These are phyloP conservation scores for Fraxinus pennsylvanica DNA, from an alignment of 257 asterid genomes.

Conservation along the genomic window DNA sequence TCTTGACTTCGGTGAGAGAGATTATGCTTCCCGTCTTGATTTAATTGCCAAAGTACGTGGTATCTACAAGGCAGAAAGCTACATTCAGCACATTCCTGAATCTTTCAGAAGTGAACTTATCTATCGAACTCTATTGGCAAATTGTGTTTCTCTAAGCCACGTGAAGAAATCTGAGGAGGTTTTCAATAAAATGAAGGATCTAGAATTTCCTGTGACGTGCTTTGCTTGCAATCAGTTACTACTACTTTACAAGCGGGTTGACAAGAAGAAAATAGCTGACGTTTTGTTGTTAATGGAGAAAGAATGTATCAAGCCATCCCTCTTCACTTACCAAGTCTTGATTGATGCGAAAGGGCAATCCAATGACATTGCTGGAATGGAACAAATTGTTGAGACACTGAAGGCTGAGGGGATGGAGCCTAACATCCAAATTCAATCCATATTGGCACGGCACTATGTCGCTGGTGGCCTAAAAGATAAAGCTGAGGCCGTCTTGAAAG, in stretches of 20 bases:
- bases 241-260: conserved; percentile 58
- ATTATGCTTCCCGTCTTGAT: conserved; percentile 69
- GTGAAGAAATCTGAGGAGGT: conserved; percentile 64
- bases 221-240: conserved; percentile 74
- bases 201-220: conserved; percentile 50
- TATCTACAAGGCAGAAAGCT: conserved; percentile 59
- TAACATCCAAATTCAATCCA: conserved; percentile 30
- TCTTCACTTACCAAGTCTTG: conserved; percentile 64
- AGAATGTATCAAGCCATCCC: conserved; percentile 52
- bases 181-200: conserved; percentile 66
- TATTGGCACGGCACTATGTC: conserved; percentile 50
- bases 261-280: conserved; percentile 62
- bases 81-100: conserved; percentile 59
- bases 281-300: conserved; percentile 67
- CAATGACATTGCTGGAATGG: conserved; percentile 75
- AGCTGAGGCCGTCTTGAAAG: conserved; percentile 67
- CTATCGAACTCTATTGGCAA: conserved; percentile 73
- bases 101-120: conserved; percentile 54
- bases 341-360: conserved; percentile 62
- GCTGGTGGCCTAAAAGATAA: conserved; percentile 51
- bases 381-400: conserved; percentile 64
- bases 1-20: conserved; percentile 43
- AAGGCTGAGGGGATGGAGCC: conserved; percentile 60
- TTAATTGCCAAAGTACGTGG: conserved; percentile 74
- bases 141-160: conserved; percentile 38